Base-by-base conservation (phyloP, 1,284 basidiomycete species). In the Singerocomus inundabilis region DNA sequence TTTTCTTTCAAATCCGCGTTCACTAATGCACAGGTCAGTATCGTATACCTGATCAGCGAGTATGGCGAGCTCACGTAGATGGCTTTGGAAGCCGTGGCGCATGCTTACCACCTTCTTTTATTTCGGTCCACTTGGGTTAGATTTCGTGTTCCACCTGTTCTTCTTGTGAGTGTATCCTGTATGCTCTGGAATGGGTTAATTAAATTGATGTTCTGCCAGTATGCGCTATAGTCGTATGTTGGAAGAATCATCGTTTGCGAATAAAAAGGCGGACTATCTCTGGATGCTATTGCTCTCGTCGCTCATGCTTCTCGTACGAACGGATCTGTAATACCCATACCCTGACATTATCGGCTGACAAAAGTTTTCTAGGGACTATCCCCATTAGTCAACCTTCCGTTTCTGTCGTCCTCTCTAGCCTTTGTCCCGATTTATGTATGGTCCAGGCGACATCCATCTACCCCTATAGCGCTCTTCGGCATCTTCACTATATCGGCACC, bases 371-470 rank as follows among this genome's bases (percentile, higher is more conserved):
- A 94, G 91, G 73, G 75, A 26, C 73, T 95, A 5, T 91, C 92
- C 0, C 93, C 93, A 0, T 76, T 96, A 6, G 84, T 94, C 57
- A 93, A 91, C 52, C 81, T 94, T 21, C 93, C 93, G 0, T 95
- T 97, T 71, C 84, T 94, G 48, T 91, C 91, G 2, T 88, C 90
- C 0, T 84, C 90, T 0, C 78, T 96, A 18, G 93, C 93, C 0
- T 96, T 96, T 64, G 89, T 96, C 3, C 87, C 97, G 4, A 96
- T 98, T 42, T 99, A 99, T 68, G 77, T 99, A 52, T 99, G 97
- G 96, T 93, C 93, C 8, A 77, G 97, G 43, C 78, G 94, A 13
- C 97, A 98, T 66, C 92, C 95, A 2, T 85, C 89, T 28, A 91
- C 94, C 5, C 91, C 93, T n/a, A 91, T 99, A 55, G 94, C 92